Evolutionary conservation across 106 monocot genomes (phyloP).

Genomic region (Acanthochlamys bracteata): DNA sequence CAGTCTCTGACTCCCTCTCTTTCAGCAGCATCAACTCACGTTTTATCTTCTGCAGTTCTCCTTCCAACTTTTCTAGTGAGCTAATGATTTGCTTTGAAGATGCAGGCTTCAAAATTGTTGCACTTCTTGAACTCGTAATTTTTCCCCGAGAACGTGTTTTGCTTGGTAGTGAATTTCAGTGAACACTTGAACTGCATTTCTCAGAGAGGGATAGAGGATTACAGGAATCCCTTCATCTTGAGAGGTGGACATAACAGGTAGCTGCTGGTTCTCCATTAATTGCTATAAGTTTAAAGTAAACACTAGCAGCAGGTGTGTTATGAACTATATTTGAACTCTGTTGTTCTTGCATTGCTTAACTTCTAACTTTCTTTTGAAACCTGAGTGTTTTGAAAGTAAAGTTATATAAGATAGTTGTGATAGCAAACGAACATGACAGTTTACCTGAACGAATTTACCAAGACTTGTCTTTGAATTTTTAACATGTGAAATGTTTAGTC

Average conservation of each 20-base stretch:
- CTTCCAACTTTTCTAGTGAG: constrained; percentile 2
- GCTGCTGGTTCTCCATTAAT: not conserved
- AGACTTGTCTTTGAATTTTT: too few relatives aligned
- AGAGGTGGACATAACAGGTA: not conserved
- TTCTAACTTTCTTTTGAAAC: too few relatives aligned
- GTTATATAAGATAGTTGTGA: too few relatives aligned
- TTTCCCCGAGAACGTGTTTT: not conserved
- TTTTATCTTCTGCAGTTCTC: constrained; percentile 2
- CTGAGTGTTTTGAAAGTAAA: too few relatives aligned
- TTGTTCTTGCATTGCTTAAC: too few relatives aligned
- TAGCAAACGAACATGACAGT: too few relatives aligned
- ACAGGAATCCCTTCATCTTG: not conserved
- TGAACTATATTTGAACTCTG: too few relatives aligned
- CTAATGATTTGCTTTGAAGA: constrained; percentile 3
- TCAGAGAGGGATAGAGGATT: not conserved
- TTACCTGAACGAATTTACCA: too few relatives aligned
- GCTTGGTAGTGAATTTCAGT: not conserved
- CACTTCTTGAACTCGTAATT: not conserved
- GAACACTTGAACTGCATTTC: not conserved
- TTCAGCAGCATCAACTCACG: constrained; percentile 7
- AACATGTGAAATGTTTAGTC: too few relatives aligned
- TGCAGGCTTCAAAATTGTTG: not conserved
- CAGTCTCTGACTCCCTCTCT: constrained; percentile 3
- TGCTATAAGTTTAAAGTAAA: not conserved
- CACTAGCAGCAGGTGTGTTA: too few relatives aligned